Percentiles rank a stretch among this genome's conserved stretches.
Evolutionary conservation across 768 basidiomycete genomes (phyloP).

Genomic region (Suillus weaverae): DNA sequence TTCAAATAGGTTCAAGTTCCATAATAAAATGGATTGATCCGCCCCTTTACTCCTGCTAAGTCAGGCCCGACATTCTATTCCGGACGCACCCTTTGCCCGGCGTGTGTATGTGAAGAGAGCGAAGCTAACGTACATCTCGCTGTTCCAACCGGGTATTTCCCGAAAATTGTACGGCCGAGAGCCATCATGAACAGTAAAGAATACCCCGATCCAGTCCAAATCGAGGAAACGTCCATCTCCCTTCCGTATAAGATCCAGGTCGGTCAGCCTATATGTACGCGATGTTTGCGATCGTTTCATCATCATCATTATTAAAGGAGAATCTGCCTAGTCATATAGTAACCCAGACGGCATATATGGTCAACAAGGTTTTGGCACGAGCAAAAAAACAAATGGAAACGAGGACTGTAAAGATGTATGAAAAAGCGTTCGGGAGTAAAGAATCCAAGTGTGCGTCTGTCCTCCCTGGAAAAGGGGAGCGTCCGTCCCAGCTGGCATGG

Average conservation of each 20-base stretch:
- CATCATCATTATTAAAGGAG: conserved; percentile 29
- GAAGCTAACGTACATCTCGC: not conserved
- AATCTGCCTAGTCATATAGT: conserved; percentile 29
- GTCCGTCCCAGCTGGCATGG: conserved; percentile 23
- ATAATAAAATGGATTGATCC: not conserved
- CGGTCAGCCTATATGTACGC: not conserved
- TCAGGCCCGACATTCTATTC: not conserved
- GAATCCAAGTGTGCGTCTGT: conserved; percentile 26
- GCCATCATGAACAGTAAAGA: no score
- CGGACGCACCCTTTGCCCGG: not conserved
- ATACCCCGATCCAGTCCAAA: not conserved
- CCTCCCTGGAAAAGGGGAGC: conserved; percentile 16
- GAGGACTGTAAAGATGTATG: conserved; percentile 8
- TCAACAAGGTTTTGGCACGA: conserved; percentile 7
- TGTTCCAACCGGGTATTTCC: not conserved
- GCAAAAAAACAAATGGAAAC: conserved; percentile 16
- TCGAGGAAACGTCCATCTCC: not conserved
- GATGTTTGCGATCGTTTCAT: conserved; percentile 6
- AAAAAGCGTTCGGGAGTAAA: conserved; percentile 10
- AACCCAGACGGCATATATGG: conserved; percentile 20
- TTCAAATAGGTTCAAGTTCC: not conserved
- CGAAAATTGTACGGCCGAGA: no score
- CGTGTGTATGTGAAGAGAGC: not conserved
- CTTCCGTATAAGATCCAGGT: not conserved
- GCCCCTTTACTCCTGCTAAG: not conserved